Conservation (phyloP, 306 rosid genomes). For the Vigna trinervia region DNA sequence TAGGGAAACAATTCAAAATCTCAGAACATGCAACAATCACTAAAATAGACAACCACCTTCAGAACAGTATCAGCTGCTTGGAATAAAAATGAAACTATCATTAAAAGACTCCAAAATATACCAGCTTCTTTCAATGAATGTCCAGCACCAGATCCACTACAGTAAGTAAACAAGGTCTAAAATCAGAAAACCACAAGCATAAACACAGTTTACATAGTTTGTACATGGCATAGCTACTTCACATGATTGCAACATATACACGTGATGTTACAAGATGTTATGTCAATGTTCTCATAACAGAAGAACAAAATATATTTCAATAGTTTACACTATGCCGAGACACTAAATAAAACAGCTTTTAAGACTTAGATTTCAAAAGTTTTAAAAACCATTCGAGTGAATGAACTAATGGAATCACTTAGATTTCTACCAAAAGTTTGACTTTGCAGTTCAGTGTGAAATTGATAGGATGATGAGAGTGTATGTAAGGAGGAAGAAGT, state of each 20-base stretch:
- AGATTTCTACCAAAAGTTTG: neutral
- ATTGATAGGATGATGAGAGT: too few species aligned
- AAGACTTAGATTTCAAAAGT: neutral
- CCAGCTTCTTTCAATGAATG: constrained; percentile 84
- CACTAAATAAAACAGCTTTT: neutral
- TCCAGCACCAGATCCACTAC: constrained; percentile 89
- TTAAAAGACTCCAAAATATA: constrained; percentile 82
- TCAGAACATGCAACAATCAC: constrained; percentile 39
- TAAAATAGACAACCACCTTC: constrained; percentile 67
- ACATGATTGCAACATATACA: constrained; percentile 14
- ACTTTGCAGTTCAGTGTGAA: neutral
- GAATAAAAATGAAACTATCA: constrained; percentile 82
- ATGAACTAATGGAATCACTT: neutral
- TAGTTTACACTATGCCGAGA: neutral
- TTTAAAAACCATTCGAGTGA: neutral
- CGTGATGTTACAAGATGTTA: neutral
- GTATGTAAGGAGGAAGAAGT: too few species aligned
- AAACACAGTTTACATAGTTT: neutral
- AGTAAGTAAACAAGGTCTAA: constrained; percentile 40
- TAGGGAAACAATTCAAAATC: constrained; percentile 38
- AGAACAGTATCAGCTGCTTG: constrained; percentile 92
- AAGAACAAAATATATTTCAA: neutral
- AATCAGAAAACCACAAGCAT: constrained; percentile 24
- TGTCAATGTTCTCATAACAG: constrained; percentile 8
- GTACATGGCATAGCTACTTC: constrained; percentile 1